These are phyloP conservation scores for Cladobotryum mycophilum DNA, from an alignment of 2,329 filamentous ascomycete genomes.

Conservation along the genomic window DNA sequence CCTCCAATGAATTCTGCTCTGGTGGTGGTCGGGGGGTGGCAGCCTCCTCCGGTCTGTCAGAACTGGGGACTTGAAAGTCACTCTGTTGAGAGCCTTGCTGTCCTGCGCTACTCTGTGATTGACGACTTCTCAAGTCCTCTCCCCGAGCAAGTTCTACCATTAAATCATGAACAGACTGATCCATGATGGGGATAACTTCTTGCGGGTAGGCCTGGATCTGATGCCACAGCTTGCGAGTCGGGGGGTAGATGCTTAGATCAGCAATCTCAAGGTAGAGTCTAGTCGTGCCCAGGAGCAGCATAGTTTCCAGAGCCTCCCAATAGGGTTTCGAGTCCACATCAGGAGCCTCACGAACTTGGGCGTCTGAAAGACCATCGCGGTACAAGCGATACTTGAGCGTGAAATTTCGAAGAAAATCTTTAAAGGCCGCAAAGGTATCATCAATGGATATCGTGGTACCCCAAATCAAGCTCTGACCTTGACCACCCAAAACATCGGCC, in stretches of 20 bases:
- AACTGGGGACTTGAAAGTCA: conserved; percentile 71
- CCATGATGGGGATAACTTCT: conserved; percentile 94
- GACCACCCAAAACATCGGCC: conserved; percentile 78
- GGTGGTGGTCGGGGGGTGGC: conserved; percentile 35
- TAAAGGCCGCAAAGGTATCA: conserved; percentile 80
- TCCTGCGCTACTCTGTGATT: conserved; percentile 51
- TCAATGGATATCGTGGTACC: conserved; percentile 93
- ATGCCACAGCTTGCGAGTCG: conserved; percentile 90
- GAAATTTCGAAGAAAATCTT: conserved; percentile 88
- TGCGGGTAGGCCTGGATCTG: conserved; percentile 91
- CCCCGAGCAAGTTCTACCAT: conserved; percentile 85
- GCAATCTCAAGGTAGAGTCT: conserved; percentile 82
- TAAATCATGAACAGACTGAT: conserved; percentile 85
- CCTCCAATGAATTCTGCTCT: conserved; percentile 58
- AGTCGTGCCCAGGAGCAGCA: conserved; percentile 79
- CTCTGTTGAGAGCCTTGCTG: conserved; percentile 39
- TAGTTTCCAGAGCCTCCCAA: conserved; percentile 76
- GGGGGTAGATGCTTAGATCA: conserved; percentile 87
- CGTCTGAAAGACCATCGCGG: conserved; percentile 73
- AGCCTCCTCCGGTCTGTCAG: conserved; percentile 56
- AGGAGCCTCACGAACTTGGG: conserved; percentile 63
- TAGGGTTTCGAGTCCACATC: conserved; percentile 77
- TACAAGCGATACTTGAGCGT: conserved; percentile 92
- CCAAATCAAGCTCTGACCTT: conserved; percentile 82
- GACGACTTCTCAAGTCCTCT: conserved; percentile 64